Percentiles rank a stretch among this genome's conserved stretches.
Evolutionary conservation across 1,284 basidiomycete genomes (phyloP).

Genomic region (Ceratobasidium sp.): DNA sequence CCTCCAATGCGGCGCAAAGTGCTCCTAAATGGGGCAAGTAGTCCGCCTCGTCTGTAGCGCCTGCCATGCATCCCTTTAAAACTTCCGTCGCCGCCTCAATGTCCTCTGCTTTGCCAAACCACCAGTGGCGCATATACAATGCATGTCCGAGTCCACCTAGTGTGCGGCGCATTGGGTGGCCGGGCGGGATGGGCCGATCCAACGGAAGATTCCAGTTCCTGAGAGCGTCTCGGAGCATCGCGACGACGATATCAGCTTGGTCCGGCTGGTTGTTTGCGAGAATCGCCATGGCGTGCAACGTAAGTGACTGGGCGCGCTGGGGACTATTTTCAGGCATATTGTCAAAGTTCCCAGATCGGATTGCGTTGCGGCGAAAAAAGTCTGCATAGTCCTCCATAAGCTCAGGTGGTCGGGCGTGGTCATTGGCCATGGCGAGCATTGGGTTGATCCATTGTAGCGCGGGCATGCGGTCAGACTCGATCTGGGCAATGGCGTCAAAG

Average conservation of each 20-base stretch:
- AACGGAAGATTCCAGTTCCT: not conserved
- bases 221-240: constrained; percentile 12
- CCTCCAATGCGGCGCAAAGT: not conserved
- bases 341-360: not conserved
- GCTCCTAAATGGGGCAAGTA: not conserved
- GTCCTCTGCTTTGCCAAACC: constrained; percentile 11
- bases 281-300: not conserved
- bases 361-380: not conserved
- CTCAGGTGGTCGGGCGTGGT: not conserved
- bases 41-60: not conserved
- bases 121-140: constrained; percentile 21
- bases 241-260: not conserved
- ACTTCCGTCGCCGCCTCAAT: not conserved
- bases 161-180: constrained; percentile 5
- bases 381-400: constrained; percentile 12
- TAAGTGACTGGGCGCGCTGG: constrained; percentile 9
- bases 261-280: not conserved
- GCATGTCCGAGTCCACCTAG: not conserved
- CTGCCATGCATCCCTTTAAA: not conserved
- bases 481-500: constrained; percentile 21
- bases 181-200: not conserved
- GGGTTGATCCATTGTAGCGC: constrained; percentile 23
- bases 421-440: not conserved
- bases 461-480: constrained; percentile 5
- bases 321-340: constrained; percentile 15